A percentile compares a stretch with the other conserved stretches of the same genome.
Evolutionary conservation across 176 grass and related monocot species (phyloP).

Genomic region (Zoysia japonica): DNA sequence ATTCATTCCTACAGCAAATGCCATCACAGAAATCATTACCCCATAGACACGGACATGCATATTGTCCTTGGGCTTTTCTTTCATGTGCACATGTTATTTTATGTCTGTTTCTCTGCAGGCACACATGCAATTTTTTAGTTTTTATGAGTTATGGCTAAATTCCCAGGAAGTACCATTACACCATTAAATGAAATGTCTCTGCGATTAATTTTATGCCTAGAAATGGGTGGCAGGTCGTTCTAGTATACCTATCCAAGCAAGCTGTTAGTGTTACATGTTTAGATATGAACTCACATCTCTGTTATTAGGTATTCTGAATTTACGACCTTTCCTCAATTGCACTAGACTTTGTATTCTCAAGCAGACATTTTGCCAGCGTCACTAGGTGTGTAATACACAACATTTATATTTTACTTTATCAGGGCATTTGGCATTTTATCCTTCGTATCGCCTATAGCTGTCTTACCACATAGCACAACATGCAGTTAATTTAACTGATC

Average conservation of each 20-base stretch:
- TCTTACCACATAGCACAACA: background rate
- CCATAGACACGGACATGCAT: background rate
- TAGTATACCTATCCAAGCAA: background rate
- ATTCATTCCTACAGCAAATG: constrained; percentile 8
- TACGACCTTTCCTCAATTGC: background rate
- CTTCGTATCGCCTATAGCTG: background rate
- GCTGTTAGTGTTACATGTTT: background rate
- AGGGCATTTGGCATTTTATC: background rate
- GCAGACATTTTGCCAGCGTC: background rate
- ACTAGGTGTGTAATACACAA: background rate
- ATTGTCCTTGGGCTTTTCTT: background rate
- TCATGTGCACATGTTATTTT: background rate
- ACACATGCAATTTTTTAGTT: background rate
- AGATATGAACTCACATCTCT: background rate
- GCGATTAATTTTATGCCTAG: constrained; percentile 16
- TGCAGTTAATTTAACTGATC: background rate
- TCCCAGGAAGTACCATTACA: background rate
- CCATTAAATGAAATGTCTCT: background rate
- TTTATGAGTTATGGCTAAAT: background rate
- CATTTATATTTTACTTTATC: background rate
- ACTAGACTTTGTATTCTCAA: background rate
- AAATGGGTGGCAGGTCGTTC: background rate
- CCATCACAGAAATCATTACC: background rate
- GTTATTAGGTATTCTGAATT: background rate
- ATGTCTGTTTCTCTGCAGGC: background rate